Base-by-base conservation (phyloP, 1,284 basidiomycete genomes). In the Coniferiporia sulphurascens region DNA sequence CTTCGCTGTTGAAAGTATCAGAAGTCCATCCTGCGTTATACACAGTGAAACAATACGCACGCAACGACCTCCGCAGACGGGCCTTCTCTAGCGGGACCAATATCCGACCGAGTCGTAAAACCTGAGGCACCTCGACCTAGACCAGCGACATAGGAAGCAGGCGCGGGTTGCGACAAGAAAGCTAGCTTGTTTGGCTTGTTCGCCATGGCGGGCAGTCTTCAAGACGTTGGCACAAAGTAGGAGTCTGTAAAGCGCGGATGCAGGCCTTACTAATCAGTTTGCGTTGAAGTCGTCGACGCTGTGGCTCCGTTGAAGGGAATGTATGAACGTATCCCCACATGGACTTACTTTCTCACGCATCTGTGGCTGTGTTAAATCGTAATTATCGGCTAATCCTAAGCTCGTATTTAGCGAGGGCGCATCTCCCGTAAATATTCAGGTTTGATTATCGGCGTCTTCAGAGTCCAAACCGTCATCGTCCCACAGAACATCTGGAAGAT, bases 71-170 rank as follows among this genome's bases (percentile, higher is more conserved):
- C 93, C 32, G 93, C 93, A 13, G 90, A 91, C 0, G 94, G 93
- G 0, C 93, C 93, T 71, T 97, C 95, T 72, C 97, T 83, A 3
- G 96, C 96, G 51, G 96, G 97, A 71, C 96, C 96, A 65, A 99
- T 99, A 85, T 99, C 96, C 51, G 95, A 97, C 56, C 96, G 90
- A 7, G 95, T 99, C 0, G 96, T 99, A 76, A 99, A 99, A 61
- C 96, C 97, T 55, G 95, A 97, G 54, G 96, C 95, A 73, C 91
- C 95, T 80, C 94, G 85, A 76, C 95, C 94, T 45, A 97, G 86
- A 89, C 95, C 94, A 66, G 95, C 95, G 52, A 97, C 95, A 73
- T 96, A 97, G 1, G 91, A 93, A 1, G 94, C 90, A 57, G 94
- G 94, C 8, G 94, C 93, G 13, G 90, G 86, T 87, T 91, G 90